Base-by-base conservation (phyloP, 176 grass and related monocot species). In the Musa troglodytarum region DNA sequence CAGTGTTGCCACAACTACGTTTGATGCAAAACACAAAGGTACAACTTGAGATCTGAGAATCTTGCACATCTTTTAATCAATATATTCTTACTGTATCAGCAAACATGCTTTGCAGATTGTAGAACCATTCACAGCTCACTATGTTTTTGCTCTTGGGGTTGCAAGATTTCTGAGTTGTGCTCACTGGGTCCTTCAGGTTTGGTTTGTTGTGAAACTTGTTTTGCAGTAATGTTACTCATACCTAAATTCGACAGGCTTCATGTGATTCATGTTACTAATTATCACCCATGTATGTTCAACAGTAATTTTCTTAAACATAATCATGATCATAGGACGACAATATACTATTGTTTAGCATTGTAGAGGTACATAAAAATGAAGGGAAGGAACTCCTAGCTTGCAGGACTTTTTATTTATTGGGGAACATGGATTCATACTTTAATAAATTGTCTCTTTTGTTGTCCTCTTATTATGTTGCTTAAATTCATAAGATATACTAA, bases 11-110 rank as follows among this genome's bases (percentile, higher is more conserved):
- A 23, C 70, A 72, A 10, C 52, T 72, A 53, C 70, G 50, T 72
- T 72, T 72, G 50, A 72, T 72, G 70, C 70, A 72, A 34, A 72
- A 72, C 70, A 72, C 70, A 15, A 72, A 72, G 70, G 70, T 72
- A 72, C n/a, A 72, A 14, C 50, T 53, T 25, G 19, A 72, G 53
- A 17, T 22, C 52, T 52, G 49, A 53, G 21, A 53, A 51, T 20
- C 19, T 54, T 54, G n/a, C 8, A 23, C 23, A 14, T 54, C 21
- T 69, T 6, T 51, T 8, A 53, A 23, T 8, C 52, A 12, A 70
- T 50, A 24, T 53, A 15, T 72, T 65, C 9, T 54, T 6, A 72
- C 15, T 53, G 52, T 52, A 53, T 53, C 10, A 25, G n/a, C 9
- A 11, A 53, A 22, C 23, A 72, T 53, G n/a, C 21, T 72, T 72